Evolutionary conservation across 768 basidiomycete species (phyloP), one percentile per base, ranked within the genome.

Genomic region (Saitozyma podzolica): DNA sequence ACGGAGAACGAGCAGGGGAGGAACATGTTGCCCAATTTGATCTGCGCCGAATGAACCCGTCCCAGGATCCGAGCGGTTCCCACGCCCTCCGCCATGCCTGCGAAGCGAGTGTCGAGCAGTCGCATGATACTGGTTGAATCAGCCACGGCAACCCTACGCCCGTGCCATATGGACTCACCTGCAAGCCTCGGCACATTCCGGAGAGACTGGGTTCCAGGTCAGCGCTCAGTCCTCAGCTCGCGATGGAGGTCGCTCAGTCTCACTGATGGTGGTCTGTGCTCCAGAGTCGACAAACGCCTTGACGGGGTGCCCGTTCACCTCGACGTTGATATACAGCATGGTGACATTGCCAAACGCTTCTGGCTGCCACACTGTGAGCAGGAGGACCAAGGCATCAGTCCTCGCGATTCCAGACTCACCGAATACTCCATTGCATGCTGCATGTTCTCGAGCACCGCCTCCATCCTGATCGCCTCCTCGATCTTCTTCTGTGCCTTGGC

Each of bases 241-340:
- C 20, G 5, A 42, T 8, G 29, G n/a, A 43, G 16, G 8, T 5
- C 14, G 20, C 29, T 9, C 14, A 37, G 11, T 82, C 88, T 72
- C 72, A 94, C 94, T 97, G 81, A 97, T 97, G 1, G 95, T 99
- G 65, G 87, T 86, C 73, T 99, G 96, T 10, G 96, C 96, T 48
- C 95, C 96, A 67, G 92, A 96, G 77, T 99, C 96, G 49, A 99
- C 96, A 70, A 99, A 99, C 0, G 96, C 96, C 79, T 92, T 94
- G 43, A 98, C 87, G 4, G 89, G 89, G 63, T 84, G 83, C 0
- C 89, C 88, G 73, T 99, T 99, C 2, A 99, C 92, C 73, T 97
- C 96, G 0, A 93, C 87, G 29, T 88, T 85, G 65, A 98, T 90
- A 70, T 94, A 99, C 59, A 99, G 88, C 96, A 99, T 99, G 2